phyloP scores from a whole-genome alignment of 192 early-diverging fungal species.

The Coemansia sp. region DNA sequence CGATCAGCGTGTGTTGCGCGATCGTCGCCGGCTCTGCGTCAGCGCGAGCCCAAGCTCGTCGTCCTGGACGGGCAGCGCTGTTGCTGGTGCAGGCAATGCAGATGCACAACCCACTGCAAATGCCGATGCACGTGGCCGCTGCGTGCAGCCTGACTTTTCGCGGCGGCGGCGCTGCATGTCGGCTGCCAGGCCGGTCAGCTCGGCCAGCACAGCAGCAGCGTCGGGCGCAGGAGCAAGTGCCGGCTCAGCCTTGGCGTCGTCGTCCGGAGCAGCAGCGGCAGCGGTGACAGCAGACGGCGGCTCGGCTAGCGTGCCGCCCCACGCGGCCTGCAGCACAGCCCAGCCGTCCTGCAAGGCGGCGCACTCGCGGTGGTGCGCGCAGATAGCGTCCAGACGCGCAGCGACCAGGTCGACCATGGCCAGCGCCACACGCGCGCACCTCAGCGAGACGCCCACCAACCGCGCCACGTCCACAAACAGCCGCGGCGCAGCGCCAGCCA shows the following conservation, averaged over 20 bases:
- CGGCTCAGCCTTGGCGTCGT: not conserved
- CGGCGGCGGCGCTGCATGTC: no score
- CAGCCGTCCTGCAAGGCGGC: slow-evolving; percentile 33
- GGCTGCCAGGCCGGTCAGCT: no score
- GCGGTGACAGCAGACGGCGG: no score
- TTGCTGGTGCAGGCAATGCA: not conserved
- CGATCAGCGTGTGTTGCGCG: no score
- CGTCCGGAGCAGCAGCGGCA: not conserved
- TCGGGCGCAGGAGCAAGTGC: no score
- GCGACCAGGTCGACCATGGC: slow-evolving; percentile 15
- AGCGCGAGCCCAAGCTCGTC: slow-evolving; percentile 5
- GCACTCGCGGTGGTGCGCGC: slow-evolving; percentile 31
- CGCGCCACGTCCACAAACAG: slow-evolving; percentile 27
- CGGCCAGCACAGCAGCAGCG: no score
- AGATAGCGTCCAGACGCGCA: slow-evolving; percentile 35
- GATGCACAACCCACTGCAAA: no score
- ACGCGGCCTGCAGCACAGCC: slow-evolving; percentile 19
- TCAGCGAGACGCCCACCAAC: slow-evolving; percentile 14
- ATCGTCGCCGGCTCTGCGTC: not conserved
- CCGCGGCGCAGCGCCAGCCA: slow-evolving; percentile 26
- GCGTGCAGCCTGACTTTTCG: no score
- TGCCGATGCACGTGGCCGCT: not conserved
- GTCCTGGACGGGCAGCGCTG: not conserved
- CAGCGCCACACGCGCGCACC: slow-evolving; percentile 10
- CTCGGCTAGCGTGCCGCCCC: not conserved